Evolutionary conservation across 2,329 filamentous ascomycete species (phyloP), one percentile per base, ranked within the genome.

Genomic region (Helotiales sp.): DNA sequence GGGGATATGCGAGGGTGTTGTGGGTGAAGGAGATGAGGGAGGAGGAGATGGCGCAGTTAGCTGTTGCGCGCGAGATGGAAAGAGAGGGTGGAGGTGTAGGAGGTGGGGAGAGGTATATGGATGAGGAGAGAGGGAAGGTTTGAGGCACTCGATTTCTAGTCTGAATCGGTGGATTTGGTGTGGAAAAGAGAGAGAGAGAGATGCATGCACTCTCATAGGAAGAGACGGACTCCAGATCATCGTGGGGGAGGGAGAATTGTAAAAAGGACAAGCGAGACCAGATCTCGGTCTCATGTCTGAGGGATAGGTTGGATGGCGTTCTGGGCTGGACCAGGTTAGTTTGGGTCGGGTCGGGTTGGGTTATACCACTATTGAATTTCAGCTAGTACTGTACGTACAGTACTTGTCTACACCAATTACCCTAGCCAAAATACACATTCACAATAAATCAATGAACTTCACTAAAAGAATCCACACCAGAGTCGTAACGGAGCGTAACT

Each of bases 1-100:
- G 73, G 52, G 73, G 72, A 17, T 76, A 74, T 62, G 75, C 74
- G 57, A 72, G 66, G 55, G 67, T 49, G 30, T 40, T 76, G 1
- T 70, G 69, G 69, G 28, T 67, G 28, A 66, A 62, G 40, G 73
- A 75, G 50, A 60, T 64, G 34, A 64, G 60, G 64, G 57, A 61
- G 17, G 65, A 64, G 49, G 64, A 61, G 58, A 34, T 60, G 47
- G 59, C 30, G 22, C n/a, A n/a, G n/a, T n/a, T n/a, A n/a, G n/a
- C n/a, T n/a, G n/a, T n/a, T n/a, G n/a, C n/a, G n/a, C n/a, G n/a
- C n/a, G n/a, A n/a, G n/a, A 10, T 26, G 55, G 20, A 34, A 37
- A 52, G 32, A 59, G 61, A 60, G 37, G 30, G n/a, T 22, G n/a
- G 66, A 61, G 60, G 34, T 49, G 59, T 45, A 34, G 47, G 26